phyloP scores from a whole-genome alignment of 768 basidiomycete species.

The Suillus ampliporus region DNA sequence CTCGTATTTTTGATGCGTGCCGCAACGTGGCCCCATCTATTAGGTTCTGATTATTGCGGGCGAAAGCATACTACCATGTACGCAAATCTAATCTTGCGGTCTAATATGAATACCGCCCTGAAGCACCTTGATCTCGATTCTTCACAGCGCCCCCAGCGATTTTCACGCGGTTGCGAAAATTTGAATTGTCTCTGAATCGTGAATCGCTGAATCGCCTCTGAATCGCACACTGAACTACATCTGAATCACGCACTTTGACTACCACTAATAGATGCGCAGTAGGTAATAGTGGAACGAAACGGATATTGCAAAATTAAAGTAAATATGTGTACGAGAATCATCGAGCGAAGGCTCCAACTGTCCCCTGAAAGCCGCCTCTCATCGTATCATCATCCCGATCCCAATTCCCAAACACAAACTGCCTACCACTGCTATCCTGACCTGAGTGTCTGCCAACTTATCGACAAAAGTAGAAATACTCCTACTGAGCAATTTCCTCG shows the following conservation, averaged over 20 bases:
- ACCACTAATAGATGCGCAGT: conserved; percentile 7
- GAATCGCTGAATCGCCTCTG: conserved; percentile 4
- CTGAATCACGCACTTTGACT: background rate
- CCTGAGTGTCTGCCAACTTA: conserved; percentile 32
- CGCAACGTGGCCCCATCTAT: conserved; percentile 1
- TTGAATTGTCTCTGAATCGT: background rate
- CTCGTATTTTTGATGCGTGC: background rate
- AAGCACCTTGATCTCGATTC: background rate
- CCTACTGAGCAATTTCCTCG: conserved; percentile 34
- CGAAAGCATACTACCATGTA: background rate
- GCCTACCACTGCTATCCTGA: conserved; percentile 43
- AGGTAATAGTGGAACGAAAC: conserved; percentile 3
- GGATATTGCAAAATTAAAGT: conserved; percentile 1
- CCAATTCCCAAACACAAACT: conserved; percentile 53
- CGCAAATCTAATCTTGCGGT: background rate
- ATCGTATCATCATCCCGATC: conserved; percentile 44
- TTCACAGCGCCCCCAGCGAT: background rate
- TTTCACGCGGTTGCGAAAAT: background rate
- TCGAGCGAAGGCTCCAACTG: conserved; percentile 1
- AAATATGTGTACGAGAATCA: conserved; percentile 7
- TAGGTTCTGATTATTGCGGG: background rate
- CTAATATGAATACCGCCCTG: background rate
- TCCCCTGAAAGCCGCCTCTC: conserved; percentile 1
- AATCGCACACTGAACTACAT: background rate
- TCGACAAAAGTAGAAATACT: conserved; percentile 26